Evolutionary conservation across 352 stramenopile genomes (phyloP).

Genomic region (Phytophthora europaea): DNA sequence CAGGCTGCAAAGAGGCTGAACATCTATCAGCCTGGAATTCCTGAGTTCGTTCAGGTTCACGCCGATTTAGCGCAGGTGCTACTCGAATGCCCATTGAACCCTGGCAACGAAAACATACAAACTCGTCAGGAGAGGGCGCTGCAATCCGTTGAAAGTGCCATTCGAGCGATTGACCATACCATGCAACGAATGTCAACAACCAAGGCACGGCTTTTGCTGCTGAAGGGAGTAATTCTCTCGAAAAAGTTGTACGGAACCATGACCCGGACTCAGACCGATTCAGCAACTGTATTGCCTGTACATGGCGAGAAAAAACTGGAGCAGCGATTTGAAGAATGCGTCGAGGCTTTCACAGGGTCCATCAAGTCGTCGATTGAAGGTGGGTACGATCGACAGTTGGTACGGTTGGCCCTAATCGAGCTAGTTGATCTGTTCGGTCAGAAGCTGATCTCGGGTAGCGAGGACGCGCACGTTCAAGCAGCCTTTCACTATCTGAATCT

Average conservation of each 20-base stretch:
- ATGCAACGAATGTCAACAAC: slow-evolving; percentile 43
- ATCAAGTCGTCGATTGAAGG: slow-evolving; percentile 61
- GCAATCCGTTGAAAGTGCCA: slow-evolving; percentile 42
- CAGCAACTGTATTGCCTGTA: background rate
- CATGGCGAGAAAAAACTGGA: slow-evolving; percentile 7
- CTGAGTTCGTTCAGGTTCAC: slow-evolving; percentile 63
- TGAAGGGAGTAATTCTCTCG: slow-evolving; percentile 65
- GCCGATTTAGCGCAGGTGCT: slow-evolving; percentile 58
- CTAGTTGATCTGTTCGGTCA: slow-evolving; percentile 70
- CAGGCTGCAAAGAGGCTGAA: slow-evolving; percentile 51
- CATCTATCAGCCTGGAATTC: slow-evolving; percentile 64
- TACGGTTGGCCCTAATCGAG: slow-evolving; percentile 63
- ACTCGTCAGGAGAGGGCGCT: slow-evolving; percentile 36
- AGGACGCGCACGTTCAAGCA: slow-evolving; percentile 71
- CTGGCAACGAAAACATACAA: slow-evolving; percentile 26
- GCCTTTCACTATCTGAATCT: slow-evolving; percentile 80
- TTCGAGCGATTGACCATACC: slow-evolving; percentile 57
- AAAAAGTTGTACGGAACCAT: slow-evolving; percentile 33
- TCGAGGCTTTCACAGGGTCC: slow-evolving; percentile 21
- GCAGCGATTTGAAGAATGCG: slow-evolving; percentile 36
- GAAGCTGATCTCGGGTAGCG: slow-evolving; percentile 49
- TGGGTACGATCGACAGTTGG: slow-evolving; percentile 67
- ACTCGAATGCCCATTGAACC: slow-evolving; percentile 48
- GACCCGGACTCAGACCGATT: background rate
- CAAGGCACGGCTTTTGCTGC: slow-evolving; percentile 62